Conservation (phyloP, 306 rosid genomes). For the Sicyos baderoa region DNA sequence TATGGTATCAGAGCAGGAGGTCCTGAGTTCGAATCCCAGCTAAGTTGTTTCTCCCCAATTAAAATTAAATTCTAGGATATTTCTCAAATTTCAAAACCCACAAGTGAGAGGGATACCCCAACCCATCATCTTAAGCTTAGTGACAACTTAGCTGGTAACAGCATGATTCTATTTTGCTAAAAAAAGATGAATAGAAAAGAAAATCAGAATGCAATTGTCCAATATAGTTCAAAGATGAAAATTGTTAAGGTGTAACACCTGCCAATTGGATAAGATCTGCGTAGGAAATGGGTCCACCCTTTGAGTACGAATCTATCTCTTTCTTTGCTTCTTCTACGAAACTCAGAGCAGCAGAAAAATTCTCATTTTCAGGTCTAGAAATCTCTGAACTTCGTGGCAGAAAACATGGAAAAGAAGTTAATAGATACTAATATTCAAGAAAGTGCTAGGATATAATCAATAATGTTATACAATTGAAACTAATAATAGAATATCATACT, state of each 20-base stretch:
- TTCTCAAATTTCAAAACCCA: too few relatives aligned
- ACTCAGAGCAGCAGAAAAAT: slow-evolving; percentile 60
- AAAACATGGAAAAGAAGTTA: slow-evolving; percentile 20
- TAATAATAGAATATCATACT: not conserved
- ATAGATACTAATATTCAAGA: not conserved
- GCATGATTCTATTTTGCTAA: not conserved
- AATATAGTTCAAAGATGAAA: not conserved
- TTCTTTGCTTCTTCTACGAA: slow-evolving; percentile 76
- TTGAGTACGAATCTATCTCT: slow-evolving; percentile 78
- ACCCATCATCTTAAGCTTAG: too few relatives aligned
- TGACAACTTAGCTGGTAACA: not conserved
- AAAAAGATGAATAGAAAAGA: not conserved
- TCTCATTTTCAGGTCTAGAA: slow-evolving; percentile 82
- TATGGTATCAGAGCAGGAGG: too few relatives aligned
- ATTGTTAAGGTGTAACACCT: slow-evolving; percentile 39
- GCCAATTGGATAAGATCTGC: slow-evolving; percentile 77
- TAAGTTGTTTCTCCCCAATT: too few relatives aligned
- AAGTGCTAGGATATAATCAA: too few relatives aligned
- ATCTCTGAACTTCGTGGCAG: slow-evolving; percentile 77
- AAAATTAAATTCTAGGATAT: too few relatives aligned
- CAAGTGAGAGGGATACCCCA: too few relatives aligned
- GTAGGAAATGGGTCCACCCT: slow-evolving; percentile 84
- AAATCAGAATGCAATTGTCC: not conserved
- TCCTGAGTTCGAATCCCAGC: too few relatives aligned
- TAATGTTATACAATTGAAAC: too few relatives aligned